Percentiles rank a stretch among this genome's conserved stretches.
Conservation (phyloP, 139 green algal species). For the Protoeuglena noctilucae region DNA sequence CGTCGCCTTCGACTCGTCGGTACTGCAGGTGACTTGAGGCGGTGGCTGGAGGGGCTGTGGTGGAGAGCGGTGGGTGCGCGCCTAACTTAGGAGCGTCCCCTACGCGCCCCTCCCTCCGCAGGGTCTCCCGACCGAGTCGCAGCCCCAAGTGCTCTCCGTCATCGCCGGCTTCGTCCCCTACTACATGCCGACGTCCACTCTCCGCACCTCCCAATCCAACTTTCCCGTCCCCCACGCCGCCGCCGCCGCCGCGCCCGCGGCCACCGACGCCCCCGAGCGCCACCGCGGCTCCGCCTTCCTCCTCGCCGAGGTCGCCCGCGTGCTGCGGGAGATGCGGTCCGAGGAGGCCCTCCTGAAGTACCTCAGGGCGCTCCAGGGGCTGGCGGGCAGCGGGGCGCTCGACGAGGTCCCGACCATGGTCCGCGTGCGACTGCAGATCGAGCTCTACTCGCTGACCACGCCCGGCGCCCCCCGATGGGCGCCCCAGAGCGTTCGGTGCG, state of each 20-base stretch:
- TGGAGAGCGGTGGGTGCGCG: not conserved
- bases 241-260: too few species aligned
- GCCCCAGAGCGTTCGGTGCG: not conserved
- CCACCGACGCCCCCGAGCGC: not conserved
- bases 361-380: not conserved
- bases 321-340: not conserved
- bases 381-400: not conserved
- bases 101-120: not conserved
- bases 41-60: too few species aligned
- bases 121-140: not conserved
- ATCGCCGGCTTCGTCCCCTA: conserved; percentile 47
- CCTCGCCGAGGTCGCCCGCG: not conserved
- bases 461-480: not conserved
- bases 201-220: not conserved
- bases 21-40: too few species aligned
- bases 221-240: not conserved
- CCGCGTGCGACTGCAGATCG: not conserved
- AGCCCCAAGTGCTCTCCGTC: conserved; percentile 3
- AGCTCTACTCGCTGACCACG: not conserved
- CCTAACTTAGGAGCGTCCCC: not conserved
- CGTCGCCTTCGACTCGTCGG: too few species aligned
- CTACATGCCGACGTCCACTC: conserved; percentile 18
- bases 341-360: not conserved
- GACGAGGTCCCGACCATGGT: too few species aligned
- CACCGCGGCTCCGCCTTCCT: not conserved